phyloP scores from a whole-genome alignment of 768 basidiomycete species.

The Phanerodontia chrysosporium region DNA sequence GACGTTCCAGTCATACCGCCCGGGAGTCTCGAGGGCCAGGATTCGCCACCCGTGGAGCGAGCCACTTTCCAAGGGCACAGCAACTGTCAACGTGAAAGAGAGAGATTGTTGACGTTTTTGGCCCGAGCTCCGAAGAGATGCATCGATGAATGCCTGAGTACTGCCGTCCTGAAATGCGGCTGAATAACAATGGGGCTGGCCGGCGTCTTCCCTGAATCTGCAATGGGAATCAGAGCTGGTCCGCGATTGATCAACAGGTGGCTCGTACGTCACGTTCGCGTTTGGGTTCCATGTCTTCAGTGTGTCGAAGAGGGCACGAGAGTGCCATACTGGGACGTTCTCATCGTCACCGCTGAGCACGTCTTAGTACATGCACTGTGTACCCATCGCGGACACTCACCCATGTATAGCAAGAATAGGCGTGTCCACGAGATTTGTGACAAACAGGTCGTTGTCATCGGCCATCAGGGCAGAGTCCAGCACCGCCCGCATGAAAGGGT shows the following conservation, averaged over 20 bases:
- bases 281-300: conserved; percentile 54
- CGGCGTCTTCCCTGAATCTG: conserved; percentile 61
- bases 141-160: conserved; percentile 55
- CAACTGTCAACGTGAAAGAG: conserved; percentile 70
- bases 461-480: conserved; percentile 71
- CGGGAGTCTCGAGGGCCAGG: conserved; percentile 53
- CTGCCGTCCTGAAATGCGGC: conserved; percentile 49
- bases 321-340: conserved; percentile 88
- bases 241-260: neutral
- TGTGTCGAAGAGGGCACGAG: conserved; percentile 57
- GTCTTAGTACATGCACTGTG: neutral
- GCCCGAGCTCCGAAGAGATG: conserved; percentile 15
- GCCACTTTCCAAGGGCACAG: conserved; percentile 64
- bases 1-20: conserved; percentile 45
- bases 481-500: conserved; percentile 68
- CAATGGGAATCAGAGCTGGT: neutral
- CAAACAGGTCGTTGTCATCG: conserved; percentile 85
- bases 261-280: conserved; percentile 49
- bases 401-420: conserved; percentile 79
- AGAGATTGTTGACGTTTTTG: neutral
- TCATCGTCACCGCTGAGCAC: conserved; percentile 62
- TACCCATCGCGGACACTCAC: conserved; percentile 31
- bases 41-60: conserved; percentile 70
- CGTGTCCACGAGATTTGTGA: conserved; percentile 69
- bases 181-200: conserved; percentile 68